Evolutionary conservation across 1,284 basidiomycete genomes (phyloP), one percentile per base, ranked within the genome.

Genomic region (Malassezia japonica): DNA sequence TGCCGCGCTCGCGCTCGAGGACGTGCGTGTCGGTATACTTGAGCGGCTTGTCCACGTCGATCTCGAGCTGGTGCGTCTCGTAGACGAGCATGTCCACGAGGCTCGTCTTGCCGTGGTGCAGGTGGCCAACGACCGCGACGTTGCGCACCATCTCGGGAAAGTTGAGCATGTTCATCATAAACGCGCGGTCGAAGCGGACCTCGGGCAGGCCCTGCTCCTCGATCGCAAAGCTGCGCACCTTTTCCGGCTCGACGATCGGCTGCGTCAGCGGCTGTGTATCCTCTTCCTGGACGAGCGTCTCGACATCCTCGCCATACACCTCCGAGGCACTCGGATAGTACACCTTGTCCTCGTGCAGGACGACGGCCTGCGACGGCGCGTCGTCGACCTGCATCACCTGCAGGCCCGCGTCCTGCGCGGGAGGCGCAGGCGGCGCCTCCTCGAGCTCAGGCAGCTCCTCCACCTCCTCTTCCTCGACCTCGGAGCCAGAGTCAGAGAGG

Each of bases 51-150:
- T 72, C 70, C 12, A 61, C 57, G 39, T 72, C 62, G 20, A 65
- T 41, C 5, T 83, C 79, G 58, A 98, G 77, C 74, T 89, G 87
- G 75, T 99, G 94, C 0, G 94, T 98, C 76, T 98, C 90, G 61
- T 88, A 86, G 2, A 94, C 83, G 55, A 98, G 81, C 86, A 94
- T 94, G 74, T 99, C 94, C 79, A 99, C 77, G 34, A 99, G 76
- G 0, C 87, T 84, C 0, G 94, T 96, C 78, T 99, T 99, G 67
- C 94, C 94, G 67, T 98, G 94, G 72, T 98, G 92, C 38, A 99
- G 76, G 72, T 96, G 91, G 3, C 94, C 94, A 4, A 64, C 69
- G 5, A 72, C 56, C 1, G 67, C 67, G 0, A 72, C 65, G 35
- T 71, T 71, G 23, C 94, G 83, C 65, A 95, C 82, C 83, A 91